These are phyloP conservation scores for Inga leiocalycina DNA, from an alignment of 306 rosid species.

Conservation along the genomic window DNA sequence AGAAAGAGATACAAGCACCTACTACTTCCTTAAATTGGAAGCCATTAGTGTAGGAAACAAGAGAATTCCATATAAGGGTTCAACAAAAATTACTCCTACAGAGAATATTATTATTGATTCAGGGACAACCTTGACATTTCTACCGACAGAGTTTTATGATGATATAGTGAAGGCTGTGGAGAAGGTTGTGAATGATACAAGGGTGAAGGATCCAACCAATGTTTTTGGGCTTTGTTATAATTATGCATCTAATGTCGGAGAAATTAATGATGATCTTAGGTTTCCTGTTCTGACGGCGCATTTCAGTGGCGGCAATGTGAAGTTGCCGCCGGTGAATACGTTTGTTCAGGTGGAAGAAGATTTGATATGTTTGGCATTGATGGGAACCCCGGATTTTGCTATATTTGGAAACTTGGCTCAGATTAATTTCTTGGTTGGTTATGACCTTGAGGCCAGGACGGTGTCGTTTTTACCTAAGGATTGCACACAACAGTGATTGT, in stretches of 20 bases:
- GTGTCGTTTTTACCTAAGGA: neutral
- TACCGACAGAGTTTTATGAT: conserved; percentile 32
- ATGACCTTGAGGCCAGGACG: neutral
- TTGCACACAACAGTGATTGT: neutral
- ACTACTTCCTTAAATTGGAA: conserved; percentile 47
- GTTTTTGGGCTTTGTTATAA: conserved; percentile 44
- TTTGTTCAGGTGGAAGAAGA: neutral
- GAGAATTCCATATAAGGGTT: conserved; percentile 24
- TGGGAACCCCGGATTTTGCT: neutral
- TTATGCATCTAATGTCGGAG: neutral
- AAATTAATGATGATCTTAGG: neutral
- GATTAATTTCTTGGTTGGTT: neutral
- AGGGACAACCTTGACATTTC: conserved; percentile 50
- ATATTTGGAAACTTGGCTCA: neutral
- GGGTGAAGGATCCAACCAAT: conserved; percentile 43
- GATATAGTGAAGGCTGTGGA: conserved; percentile 39
- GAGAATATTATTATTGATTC: neutral
- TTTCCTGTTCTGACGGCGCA: conserved; percentile 50
- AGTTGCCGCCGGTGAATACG: neutral
- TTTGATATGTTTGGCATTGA: neutral
- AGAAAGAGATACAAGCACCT: neutral
- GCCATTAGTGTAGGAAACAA: conserved; percentile 53
- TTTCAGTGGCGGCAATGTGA: neutral
- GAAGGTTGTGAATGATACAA: conserved; percentile 21
- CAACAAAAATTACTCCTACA: neutral